These are phyloP conservation scores for Dalechampia spathulata DNA, from an alignment of 441 rosid genomes.

Conservation along the genomic window DNA sequence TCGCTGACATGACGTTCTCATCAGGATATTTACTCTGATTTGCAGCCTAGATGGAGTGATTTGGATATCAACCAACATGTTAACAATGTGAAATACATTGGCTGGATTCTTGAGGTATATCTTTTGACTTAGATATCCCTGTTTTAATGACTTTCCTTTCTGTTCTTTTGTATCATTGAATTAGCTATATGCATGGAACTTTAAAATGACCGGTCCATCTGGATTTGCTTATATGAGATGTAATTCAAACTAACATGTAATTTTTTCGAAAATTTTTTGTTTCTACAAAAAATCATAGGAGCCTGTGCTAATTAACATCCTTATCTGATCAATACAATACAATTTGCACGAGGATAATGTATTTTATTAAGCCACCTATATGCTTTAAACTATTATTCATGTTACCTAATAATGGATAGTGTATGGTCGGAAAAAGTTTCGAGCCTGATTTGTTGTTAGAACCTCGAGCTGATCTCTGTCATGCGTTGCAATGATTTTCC, in stretches of 20 bases:
- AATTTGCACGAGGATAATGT: neutral
- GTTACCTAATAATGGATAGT: neutral
- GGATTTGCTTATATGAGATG: neutral
- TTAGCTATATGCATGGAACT: no score
- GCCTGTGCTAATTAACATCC: neutral
- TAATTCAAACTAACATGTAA: no score
- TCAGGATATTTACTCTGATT: slow-evolving; percentile 6
- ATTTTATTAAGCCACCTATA: neutral
- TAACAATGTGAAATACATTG: slow-evolving; percentile 95
- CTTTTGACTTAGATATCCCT: neutral
- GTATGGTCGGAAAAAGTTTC: neutral
- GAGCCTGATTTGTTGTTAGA: neutral
- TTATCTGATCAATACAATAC: neutral
- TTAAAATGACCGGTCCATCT: neutral
- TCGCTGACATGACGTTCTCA: slow-evolving; percentile 9
- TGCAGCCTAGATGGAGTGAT: slow-evolving; percentile 97
- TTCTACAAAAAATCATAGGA: neutral
- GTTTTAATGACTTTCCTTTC: neutral
- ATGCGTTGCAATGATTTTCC: no score
- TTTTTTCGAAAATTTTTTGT: no score
- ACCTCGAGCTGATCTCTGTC: neutral
- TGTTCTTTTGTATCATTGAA: neutral
- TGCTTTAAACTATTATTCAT: neutral
- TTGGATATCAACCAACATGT: slow-evolving; percentile 98
- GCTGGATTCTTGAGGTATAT: slow-evolving; percentile 93